Base-by-base conservation (phyloP, 148 eudicot species). In the Nepenthes mirabilis region DNA sequence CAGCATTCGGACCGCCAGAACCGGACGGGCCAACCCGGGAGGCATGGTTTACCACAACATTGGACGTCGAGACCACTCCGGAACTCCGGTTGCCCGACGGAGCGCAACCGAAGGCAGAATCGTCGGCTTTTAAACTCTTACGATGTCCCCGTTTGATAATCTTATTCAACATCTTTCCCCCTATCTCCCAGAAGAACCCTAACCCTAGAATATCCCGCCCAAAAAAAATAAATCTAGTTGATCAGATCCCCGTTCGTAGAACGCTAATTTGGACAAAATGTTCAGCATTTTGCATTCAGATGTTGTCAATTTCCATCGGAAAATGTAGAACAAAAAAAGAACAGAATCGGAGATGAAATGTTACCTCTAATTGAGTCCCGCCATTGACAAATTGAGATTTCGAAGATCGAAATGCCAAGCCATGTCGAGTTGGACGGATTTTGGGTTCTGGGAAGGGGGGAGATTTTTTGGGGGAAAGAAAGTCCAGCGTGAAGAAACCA, bases 31-130 rank as follows among this genome's bases (percentile, higher is more conserved):
- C 80, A 2, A 70, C 83, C 34, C 86, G 74, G 11, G 88, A 86
- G 43, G 89, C 82, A 62, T 83, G 86, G 63, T 83, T 86, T 45
- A 80, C 81, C 3, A 81, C 86, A 14, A 81, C 79, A 75, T 72
- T 76, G 1, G 83, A 65, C 9, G 82, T 54, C 0, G 80, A 75
- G 47, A 69, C 77, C 55, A 70, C 56, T n/a, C 73, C 87, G 14
- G 78, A 70, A 34, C 68, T 70, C 58, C 79, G 69, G 68, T 40
- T 64, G 56, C 58, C 69, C 11, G 77, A 69, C 43, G 75, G 74
- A 47, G 40, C 68, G 34, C 45, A 37, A 23, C 66, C 71, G 54
- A 68, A 62, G 36, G 67, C 78, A 11, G 70, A 37, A 23, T 77
- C 73, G 66, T 77, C 87, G 12, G 79, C 68, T 78, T 86, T 83